These are phyloP conservation scores for Ziziphus jujuba DNA, from an alignment of 306 rosid genomes.

Conservation along the genomic window DNA sequence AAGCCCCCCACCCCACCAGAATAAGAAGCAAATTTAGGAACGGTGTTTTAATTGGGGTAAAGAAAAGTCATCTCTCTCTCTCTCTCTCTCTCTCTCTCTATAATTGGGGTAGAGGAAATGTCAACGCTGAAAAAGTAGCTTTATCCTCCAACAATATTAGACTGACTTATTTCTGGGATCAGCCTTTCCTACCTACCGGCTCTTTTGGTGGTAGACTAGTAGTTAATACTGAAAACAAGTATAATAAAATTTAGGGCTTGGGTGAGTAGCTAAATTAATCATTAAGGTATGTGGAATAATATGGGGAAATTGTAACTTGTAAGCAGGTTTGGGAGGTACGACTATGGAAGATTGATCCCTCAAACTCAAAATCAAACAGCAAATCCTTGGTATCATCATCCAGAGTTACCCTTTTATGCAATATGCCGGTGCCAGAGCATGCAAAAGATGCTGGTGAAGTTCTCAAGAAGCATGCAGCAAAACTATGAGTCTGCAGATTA, in stretches of 20 bases:
- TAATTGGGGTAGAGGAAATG: background rate
- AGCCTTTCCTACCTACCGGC: background rate
- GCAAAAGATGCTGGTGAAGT: slow-evolving; percentile 48
- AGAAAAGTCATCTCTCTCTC: no score
- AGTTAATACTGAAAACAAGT: no score
- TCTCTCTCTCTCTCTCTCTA: no score
- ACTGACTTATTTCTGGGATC: background rate
- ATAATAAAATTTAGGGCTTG: no score
- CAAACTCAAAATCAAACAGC: slow-evolving; percentile 46
- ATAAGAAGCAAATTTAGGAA: no score
- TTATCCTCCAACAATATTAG: background rate
- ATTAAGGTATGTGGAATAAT: no score
- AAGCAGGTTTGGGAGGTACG: slow-evolving; percentile 77
- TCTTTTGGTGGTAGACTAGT: no score
- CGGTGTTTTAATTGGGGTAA: no score
- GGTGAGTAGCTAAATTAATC: no score
- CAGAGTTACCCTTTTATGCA: slow-evolving; percentile 68
- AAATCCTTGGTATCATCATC: slow-evolving; percentile 61
- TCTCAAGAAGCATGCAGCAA: slow-evolving; percentile 62
- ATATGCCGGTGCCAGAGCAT: slow-evolving; percentile 69
- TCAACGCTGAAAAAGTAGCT: no score
- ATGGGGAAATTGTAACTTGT: background rate
- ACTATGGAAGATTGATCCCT: slow-evolving; percentile 66
- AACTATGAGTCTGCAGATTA: slow-evolving; percentile 7
- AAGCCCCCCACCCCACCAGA: no score